Percentiles rank a stretch among this genome's conserved stretches.
phyloP scores from a whole-genome alignment of 2,329 filamentous ascomycete genomes.

The Paecilomyces dactylethromorphus region DNA sequence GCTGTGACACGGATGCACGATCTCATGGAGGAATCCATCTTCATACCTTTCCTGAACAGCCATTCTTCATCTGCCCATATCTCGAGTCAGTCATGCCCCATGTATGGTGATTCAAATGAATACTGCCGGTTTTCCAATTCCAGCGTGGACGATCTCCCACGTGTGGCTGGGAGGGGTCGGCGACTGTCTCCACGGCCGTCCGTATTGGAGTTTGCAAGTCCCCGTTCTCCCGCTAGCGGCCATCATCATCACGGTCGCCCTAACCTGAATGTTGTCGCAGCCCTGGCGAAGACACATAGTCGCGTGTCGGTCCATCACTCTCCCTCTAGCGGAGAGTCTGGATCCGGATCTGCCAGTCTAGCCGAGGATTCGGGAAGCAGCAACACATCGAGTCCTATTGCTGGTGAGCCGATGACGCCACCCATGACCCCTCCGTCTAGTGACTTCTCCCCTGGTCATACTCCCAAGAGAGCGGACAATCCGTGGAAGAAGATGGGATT shows the following conservation, averaged over 20 bases:
- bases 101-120: conserved; percentile 31
- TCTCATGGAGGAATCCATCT: conserved; percentile 93
- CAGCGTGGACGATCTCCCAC: conserved; percentile 24
- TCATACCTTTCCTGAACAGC: conserved; percentile 83
- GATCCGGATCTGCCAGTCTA: conserved; percentile 28
- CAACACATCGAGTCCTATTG: conserved; percentile 33
- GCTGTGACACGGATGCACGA: conserved; percentile 88
- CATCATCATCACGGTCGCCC: conserved; percentile 20
- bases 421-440: conserved; percentile 45
- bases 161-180: conserved; percentile 18
- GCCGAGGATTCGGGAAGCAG: conserved; percentile 42
- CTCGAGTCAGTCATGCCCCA: conserved; percentile 38
- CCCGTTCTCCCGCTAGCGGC: conserved; percentile 11
- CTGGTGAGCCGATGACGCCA: conserved; percentile 43
- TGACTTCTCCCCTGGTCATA: conserved; percentile 26
- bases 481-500: conserved; percentile 49
- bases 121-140: conserved; percentile 24
- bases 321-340: conserved; percentile 30
- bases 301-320: conserved; percentile 31
- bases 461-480: conserved; percentile 40
- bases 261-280: conserved; percentile 21
- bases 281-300: conserved; percentile 26
- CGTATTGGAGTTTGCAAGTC: conserved; percentile 20
- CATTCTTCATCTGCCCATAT: conserved; percentile 44
- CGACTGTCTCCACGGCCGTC: conserved; percentile 27